Evolutionary conservation across 2,329 filamentous ascomycete species (phyloP).

Genomic region (Calonectria multiphialidica): DNA sequence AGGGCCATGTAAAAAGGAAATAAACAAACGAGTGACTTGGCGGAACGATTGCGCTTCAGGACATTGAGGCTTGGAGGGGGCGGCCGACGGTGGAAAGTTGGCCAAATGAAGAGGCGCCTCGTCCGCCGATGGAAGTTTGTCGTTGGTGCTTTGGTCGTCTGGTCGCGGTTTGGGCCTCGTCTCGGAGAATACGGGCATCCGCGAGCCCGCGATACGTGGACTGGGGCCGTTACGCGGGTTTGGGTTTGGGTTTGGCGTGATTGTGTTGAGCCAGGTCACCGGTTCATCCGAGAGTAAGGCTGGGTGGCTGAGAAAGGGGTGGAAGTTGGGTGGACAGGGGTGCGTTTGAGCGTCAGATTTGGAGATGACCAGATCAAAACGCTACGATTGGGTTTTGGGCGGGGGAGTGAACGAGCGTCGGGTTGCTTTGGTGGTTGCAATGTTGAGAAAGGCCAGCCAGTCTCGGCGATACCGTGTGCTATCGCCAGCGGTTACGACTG

Average conservation of each 20-base stretch:
- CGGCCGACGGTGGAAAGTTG: background rate
- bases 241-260: constrained; percentile 8
- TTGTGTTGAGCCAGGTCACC: constrained; percentile 5
- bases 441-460: background rate
- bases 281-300: constrained; percentile 9
- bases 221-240: constrained; percentile 7
- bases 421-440: background rate
- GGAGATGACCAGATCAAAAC: background rate
- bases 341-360: background rate
- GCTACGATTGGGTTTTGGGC: background rate
- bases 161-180: background rate
- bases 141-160: background rate
- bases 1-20: constrained; percentile 12
- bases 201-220: constrained; percentile 12
- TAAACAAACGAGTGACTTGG: constrained; percentile 34
- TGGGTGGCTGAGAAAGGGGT: constrained; percentile 8
- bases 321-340: background rate
- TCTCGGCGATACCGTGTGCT: constrained; percentile 1
- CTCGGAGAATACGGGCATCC: constrained; percentile 2
- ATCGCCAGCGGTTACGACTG: background rate
- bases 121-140: constrained; percentile 1
- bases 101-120: background rate
- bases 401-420: background rate
- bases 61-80: constrained; percentile 16
- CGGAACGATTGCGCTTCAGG: constrained; percentile 2